Percentiles rank a stretch among this genome's conserved stretches.
Evolutionary conservation across 305 asterid genomes (phyloP).

Genomic region (Fraxinus sp.): DNA sequence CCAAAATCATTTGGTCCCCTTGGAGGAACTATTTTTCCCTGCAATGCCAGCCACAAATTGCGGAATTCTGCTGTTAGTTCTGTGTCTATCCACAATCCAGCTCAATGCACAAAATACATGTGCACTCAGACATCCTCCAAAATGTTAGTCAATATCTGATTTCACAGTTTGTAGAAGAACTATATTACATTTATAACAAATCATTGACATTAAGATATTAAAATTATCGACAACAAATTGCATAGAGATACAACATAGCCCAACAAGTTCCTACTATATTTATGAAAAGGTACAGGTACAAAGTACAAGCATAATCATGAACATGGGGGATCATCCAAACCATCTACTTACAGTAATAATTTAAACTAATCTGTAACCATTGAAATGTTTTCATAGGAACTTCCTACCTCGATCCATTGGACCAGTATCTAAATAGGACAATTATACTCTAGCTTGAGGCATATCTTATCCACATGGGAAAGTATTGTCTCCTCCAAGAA

Average conservation of each 20-base stretch:
- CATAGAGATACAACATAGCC: not conserved
- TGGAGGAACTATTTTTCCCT: constrained; percentile 90
- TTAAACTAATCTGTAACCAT: not conserved
- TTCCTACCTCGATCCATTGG: not conserved
- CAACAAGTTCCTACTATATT: not conserved
- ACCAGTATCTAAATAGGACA: not conserved
- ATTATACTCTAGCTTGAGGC: not conserved
- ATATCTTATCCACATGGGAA: not conserved
- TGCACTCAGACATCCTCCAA: not conserved
- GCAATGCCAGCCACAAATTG: constrained; percentile 35
- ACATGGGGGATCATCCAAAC: not conserved
- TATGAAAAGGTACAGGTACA: not conserved
- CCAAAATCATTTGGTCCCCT: constrained; percentile 96
- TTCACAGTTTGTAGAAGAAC: not conserved
- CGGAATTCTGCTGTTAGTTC: constrained; percentile 9
- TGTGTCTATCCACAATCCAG: constrained; percentile 12
- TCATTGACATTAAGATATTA: not conserved
- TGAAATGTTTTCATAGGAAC: not conserved
- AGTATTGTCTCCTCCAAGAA: not conserved
- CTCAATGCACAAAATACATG: constrained; percentile 9
- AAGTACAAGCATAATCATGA: not conserved
- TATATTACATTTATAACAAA: constrained; percentile 15
- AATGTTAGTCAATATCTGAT: not conserved
- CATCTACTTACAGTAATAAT: not conserved
- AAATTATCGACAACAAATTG: constrained; percentile 8